phyloP scores from a whole-genome alignment of 148 eudicot genomes.

The Fagopyrum tataricum region DNA sequence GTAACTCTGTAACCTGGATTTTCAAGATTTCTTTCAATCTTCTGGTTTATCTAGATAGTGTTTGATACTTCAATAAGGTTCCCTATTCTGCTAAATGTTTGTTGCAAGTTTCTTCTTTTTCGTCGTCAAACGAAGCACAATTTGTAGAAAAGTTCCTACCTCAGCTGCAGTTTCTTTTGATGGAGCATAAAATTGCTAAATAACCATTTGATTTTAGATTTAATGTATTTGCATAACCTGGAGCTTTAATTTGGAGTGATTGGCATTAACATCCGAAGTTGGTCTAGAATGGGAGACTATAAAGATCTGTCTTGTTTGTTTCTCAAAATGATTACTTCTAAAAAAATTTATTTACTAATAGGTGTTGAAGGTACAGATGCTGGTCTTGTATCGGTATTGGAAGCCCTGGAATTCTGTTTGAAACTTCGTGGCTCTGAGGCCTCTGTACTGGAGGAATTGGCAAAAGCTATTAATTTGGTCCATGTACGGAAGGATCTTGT shows the following conservation, averaged over 20 bases:
- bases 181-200: neutral
- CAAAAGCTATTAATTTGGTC: conserved; percentile 86
- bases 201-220: neutral
- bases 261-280: neutral
- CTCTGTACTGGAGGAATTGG: conserved; percentile 86
- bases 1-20: neutral
- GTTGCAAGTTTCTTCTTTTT: neutral
- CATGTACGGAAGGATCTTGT: conserved; percentile 85
- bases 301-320: neutral
- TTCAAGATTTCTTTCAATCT: neutral
- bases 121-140: neutral
- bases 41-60: neutral
- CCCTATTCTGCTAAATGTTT: neutral
- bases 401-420: conserved; percentile 79
- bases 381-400: conserved; percentile 85
- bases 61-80: neutral
- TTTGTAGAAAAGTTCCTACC: neutral
- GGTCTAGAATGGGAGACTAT: neutral
- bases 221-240: neutral
- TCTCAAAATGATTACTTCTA: neutral
- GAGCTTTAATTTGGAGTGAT: neutral
- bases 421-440: conserved; percentile 95
- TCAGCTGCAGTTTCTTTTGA: neutral
- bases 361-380: conserved; percentile 78
- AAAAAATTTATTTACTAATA: conserved; percentile 16